Evolutionary conservation across 108 stramenopile species (phyloP), one percentile per base, ranked within the genome.

Genomic region (Cylindrotheca closterium): DNA sequence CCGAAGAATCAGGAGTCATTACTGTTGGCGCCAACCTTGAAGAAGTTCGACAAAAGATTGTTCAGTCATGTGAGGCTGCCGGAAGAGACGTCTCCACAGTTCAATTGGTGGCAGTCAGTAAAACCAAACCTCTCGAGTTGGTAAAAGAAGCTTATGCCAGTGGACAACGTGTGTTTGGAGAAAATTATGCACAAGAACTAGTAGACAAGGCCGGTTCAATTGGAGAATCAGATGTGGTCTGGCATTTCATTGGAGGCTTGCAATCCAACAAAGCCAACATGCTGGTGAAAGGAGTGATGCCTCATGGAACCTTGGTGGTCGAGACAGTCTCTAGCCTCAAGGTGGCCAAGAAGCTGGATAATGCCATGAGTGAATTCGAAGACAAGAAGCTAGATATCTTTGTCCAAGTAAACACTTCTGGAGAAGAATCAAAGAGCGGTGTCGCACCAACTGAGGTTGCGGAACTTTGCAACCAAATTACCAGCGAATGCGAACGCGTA

Each of bases 171-270:
- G 60, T 91, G 46, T 99, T 99, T 83, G 98, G 98, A 27, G 98
- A 99, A 68, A 99, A 99, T 80, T 99, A 99, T 68, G 94, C 87
- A n/a, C 98, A 99, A 65, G 99, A 99, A 86, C 70, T 99, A 57
- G 84, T 91, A 34, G 83, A 93, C n/a, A 99, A 99, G 65, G 92
- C 93, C 10, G 59, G 60, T 19, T 68, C 83, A 15, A 75, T 98
- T 67, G 57, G 54, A 17, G 52, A 63, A 29, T 25, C 51, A 30
- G 51, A 81, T 31, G 91, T 87, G 58, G 75, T 97, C 5, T 99
- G 96, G 96, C 96, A 96, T 74, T 98, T 96, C 67, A 98, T 99
- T 63, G 99, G 99, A 23, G 80, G 90, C 47, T 80, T 99, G 55
- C 99, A 99, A 81, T 84, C 83, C 68, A 97, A 98, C 79, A 99